Base-by-base conservation (phyloP, 2,329 filamentous ascomycete species). In the Xylariaceae sp. region DNA sequence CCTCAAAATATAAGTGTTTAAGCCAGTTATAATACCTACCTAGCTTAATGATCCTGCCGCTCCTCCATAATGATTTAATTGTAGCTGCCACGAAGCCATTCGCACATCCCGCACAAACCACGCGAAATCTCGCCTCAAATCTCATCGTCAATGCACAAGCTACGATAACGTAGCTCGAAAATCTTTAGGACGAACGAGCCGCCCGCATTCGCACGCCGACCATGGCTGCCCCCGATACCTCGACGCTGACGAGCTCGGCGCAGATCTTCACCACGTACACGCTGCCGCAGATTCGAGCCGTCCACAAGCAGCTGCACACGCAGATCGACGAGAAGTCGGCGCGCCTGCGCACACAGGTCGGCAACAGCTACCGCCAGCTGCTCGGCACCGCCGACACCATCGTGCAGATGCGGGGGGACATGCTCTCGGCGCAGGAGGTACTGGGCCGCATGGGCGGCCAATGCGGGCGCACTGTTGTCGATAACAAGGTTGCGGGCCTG, bases 351-450 rank as follows among this genome's bases (percentile, higher is more conserved):
- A 84, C 80, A 15, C 81, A 85, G 68, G 84, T 87, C 57, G 84
- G 84, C 61, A 79, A 76, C 53, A 85, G 82, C 66, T 97, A 97
- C 73, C 89, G 93, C 62, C 91, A 94, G 65, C 84, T 97, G 7
- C 84, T 97, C 21, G 90, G 90, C 46, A 97, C 93, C 0, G 93
- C 93, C 49, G 92, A 97, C 73, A 87, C 87, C n/a, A 97, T 97
- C 62, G 88, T 97, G 49, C 82, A 86, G 56, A 96, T 97, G 91
- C 88, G 91, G 62, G 74, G 73, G 32, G 86, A 93, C 68, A 93
- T 94, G 75, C 82, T 87, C 56, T 75, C 78, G 10, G 87, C 91
- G 13, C 91, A 96, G 71, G 76, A 79, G 4, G 82, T 86, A 30
- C 79, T 97, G 45, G 82, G 82, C 13, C 79, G 80, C 54, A 87